Percentiles rank a stretch among this genome's conserved stretches.
Evolutionary conservation across 148 eudicot species (phyloP).

Genomic region (Suaeda aralocaspica): DNA sequence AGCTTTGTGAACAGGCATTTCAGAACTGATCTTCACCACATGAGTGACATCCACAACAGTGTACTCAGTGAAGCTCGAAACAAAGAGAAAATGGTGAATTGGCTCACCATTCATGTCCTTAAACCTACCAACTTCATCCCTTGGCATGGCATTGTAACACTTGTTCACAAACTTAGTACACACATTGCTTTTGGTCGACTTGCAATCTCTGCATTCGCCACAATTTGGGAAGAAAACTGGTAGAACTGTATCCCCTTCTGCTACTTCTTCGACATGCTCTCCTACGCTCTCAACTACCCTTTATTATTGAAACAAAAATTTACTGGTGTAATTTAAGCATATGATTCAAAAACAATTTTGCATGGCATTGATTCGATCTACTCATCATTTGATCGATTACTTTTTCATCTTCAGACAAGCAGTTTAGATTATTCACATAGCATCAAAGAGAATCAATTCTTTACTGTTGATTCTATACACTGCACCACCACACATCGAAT

Average conservation of each 20-base stretch:
- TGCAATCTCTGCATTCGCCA: slow-evolving; percentile 60
- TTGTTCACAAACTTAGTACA: slow-evolving; percentile 28
- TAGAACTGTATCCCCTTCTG: slow-evolving; percentile 56
- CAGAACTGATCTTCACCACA: slow-evolving; percentile 40
- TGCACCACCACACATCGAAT: too few species aligned
- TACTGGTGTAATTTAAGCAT: neutral
- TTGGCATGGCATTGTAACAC: slow-evolving; percentile 30
- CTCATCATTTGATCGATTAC: too few species aligned
- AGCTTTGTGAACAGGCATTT: slow-evolving; percentile 44
- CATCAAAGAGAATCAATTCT: too few species aligned
- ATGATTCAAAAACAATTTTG: neutral
- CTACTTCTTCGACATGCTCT: slow-evolving; percentile 56
- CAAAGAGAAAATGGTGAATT: slow-evolving; percentile 38
- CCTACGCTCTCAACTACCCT: slow-evolving; percentile 82
- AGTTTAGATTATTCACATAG: too few species aligned
- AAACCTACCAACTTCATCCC: slow-evolving; percentile 44
- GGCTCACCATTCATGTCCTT: slow-evolving; percentile 39
- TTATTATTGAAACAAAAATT: too few species aligned
- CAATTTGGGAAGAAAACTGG: slow-evolving; percentile 56
- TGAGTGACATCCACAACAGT: slow-evolving; percentile 51
- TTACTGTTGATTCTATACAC: too few species aligned
- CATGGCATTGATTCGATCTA: too few species aligned
- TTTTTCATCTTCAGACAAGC: too few species aligned
- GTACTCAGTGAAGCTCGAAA: slow-evolving; percentile 56
- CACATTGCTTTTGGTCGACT: slow-evolving; percentile 37